These are phyloP conservation scores for Acanthamoeba divionensis DNA, from an alignment of 208 protist genomes.

Conservation along the genomic window DNA sequence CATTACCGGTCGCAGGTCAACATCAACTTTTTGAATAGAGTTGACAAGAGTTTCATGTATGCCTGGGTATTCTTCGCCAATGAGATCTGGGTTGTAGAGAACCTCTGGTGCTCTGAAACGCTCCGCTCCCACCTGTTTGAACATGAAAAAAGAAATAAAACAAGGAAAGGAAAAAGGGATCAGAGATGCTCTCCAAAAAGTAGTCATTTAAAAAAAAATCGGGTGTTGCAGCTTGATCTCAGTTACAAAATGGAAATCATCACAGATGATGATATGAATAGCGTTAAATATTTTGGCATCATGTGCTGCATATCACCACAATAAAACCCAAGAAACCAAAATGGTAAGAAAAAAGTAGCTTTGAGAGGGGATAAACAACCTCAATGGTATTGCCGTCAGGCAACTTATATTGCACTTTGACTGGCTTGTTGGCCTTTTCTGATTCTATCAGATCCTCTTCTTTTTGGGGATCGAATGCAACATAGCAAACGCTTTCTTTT, in stretches of 20 bases:
- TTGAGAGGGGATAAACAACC: background rate
- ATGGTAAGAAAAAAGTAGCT: background rate
- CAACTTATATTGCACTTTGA: constrained; percentile 85
- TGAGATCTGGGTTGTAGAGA: constrained; percentile 86
- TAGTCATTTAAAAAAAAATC: background rate
- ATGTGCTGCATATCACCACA: background rate
- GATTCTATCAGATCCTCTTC: constrained; percentile 53
- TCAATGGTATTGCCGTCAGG: constrained; percentile 84
- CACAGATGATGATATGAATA: background rate
- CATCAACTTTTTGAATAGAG: constrained; percentile 77
- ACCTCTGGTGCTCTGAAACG: constrained; percentile 79
- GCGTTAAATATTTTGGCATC: background rate
- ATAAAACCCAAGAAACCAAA: background rate
- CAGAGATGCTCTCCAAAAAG: no score
- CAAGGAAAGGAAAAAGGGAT: background rate
- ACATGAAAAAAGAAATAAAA: background rate
- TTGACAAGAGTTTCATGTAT: constrained; percentile 74
- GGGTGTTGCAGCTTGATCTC: background rate
- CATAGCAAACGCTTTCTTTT: constrained; percentile 91
- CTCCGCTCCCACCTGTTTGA: constrained; percentile 41
- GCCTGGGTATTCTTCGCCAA: constrained; percentile 80
- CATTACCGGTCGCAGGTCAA: background rate
- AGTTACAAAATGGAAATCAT: background rate
- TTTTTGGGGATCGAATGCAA: constrained; percentile 75
- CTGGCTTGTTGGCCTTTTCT: constrained; percentile 59